Conservation (phyloP, 176 grass and related monocot species). For the Aegilops longissima region DNA sequence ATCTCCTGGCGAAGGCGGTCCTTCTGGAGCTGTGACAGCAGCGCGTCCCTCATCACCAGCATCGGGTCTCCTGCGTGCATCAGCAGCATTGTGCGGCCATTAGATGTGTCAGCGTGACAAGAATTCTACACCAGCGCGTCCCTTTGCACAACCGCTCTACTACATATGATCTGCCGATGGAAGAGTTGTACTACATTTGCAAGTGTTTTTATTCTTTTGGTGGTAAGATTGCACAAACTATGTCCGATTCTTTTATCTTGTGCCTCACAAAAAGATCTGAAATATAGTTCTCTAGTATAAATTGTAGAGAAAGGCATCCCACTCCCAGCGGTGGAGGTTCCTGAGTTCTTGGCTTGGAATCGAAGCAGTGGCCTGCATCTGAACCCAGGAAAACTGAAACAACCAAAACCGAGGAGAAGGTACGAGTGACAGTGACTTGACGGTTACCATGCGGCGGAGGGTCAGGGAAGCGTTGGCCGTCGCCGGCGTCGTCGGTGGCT, state of each 20-base stretch:
- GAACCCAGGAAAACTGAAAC: not conserved
- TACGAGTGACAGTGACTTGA: not conserved
- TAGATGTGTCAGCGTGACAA: not conserved
- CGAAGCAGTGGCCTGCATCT: not conserved
- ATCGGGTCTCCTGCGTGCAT: constrained; percentile 4
- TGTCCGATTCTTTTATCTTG: not conserved
- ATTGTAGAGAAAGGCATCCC: not conserved
- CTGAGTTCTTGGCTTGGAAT: not conserved
- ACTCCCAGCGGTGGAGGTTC: not conserved
- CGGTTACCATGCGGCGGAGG: constrained; percentile 13
- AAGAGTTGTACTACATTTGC: not conserved
- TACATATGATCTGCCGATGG: not conserved
- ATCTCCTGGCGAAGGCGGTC: constrained; percentile 35
- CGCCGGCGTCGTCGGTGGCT: not conserved
- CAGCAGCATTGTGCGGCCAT: not conserved
- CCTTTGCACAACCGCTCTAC: not conserved
- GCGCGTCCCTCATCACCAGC: constrained; percentile 33
- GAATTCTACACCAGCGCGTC: not conserved
- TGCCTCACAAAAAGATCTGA: not conserved
- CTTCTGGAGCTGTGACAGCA: constrained; percentile 43
- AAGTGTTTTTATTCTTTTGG: not conserved
- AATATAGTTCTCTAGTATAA: not conserved
- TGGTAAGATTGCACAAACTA: not conserved
- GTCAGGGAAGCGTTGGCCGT: constrained; percentile 14
- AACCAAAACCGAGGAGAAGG: not conserved